Evolutionary conservation across 225 moss, liverwort and hornwort genomes (phyloP), one percentile per base, ranked within the genome.

Genomic region (Pleurozium schreberi): DNA sequence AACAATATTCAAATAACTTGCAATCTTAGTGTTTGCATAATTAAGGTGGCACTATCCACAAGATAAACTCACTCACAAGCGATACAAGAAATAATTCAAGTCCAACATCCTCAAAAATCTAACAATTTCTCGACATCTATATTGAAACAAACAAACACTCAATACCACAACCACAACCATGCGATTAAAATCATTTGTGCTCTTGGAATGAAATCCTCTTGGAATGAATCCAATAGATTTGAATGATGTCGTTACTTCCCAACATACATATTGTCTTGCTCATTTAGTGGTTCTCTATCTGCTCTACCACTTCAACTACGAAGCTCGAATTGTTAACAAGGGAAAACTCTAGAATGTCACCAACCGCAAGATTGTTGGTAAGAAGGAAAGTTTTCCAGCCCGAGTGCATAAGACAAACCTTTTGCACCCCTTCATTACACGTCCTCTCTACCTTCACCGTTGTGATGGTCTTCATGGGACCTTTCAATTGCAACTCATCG

Each of bases 261-360:
- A 45, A 10, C 18, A 57, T 10, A 19, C 18, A 18, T 18, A 19
- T n/a, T n/a, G n/a, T n/a, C 18, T 50, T 50, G 12, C 12, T 31
- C 12, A 33, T 8, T 33, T 33, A 33, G 5, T 33, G 0, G 8
- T 18, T 49, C 50, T 20, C 1, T 0, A 33, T 20, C 8, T 2
- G 3, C 19, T 49, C 7, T 1, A 21, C 33, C 1, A 34, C 21
- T 1, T 34, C 3, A 1, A 75, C 21, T 13, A 0, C 34, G 8
- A 75, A 75, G 8, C 34, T 50, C 22, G 52, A 75, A 20, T 34
- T 50, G 31, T 1, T 19, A 75, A 49, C 3, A 2, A 75, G 28
- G 5, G 19, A 49, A 49, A 75, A 75, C 18, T 75, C 20, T 10
- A 49, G 11, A 75, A 75, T 8, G 1, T 75, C 75, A 13, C 75